These are phyloP conservation scores for Luvunga scandens DNA, from an alignment of 345 rosid species.

Conservation along the genomic window DNA sequence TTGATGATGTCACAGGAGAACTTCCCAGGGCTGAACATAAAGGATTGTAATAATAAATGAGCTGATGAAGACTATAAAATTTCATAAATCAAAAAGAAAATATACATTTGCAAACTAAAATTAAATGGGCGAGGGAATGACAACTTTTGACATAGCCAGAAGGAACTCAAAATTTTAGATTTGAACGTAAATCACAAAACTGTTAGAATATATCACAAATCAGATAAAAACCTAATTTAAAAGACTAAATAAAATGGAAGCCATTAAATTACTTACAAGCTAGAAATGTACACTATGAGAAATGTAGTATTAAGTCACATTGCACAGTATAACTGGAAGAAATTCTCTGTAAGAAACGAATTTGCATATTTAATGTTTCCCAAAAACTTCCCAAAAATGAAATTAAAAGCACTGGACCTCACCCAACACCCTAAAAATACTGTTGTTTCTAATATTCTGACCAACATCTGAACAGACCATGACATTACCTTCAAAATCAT, in stretches of 20 bases:
- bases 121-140: neutral
- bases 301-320: neutral
- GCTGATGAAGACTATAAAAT: neutral
- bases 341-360: neutral
- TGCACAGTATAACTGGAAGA: neutral
- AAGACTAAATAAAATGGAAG: neutral
- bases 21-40: slow-evolving; percentile 60
- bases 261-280: neutral
- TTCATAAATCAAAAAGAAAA: neutral
- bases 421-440: neutral
- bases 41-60: neutral
- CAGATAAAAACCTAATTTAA: neutral
- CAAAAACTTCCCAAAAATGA: neutral
- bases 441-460: neutral
- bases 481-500: slow-evolving; percentile 78
- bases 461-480: neutral
- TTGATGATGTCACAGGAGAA: slow-evolving; percentile 48
- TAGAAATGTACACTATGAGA: neutral
- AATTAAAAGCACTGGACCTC: neutral
- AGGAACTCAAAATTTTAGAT: neutral
- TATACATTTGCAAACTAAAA: slow-evolving; percentile 2
- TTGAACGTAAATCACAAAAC: neutral
- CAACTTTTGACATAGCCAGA: neutral
- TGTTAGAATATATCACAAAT: neutral
- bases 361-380: neutral